Base-by-base conservation (phyloP, 2,329 filamentous ascomycete genomes). In the Botryosphaeria dothidea region DNA sequence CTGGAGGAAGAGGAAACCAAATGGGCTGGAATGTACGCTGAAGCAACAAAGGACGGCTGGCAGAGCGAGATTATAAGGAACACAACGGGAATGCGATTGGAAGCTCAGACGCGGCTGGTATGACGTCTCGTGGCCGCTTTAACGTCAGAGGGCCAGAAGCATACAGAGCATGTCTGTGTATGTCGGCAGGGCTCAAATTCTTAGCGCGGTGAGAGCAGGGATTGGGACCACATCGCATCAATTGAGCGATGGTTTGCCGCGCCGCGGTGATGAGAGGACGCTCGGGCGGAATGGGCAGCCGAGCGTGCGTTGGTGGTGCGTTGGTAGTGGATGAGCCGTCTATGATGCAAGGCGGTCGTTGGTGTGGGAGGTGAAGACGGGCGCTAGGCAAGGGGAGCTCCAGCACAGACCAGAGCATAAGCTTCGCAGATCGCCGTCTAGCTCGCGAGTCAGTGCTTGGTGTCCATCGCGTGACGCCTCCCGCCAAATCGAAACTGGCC, bases 71-170 rank as follows among this genome's bases (percentile, higher is more conserved):
- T 51, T 52, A 51, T 62, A 62, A 62, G 45, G 31, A 3, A 19
- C 6, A 34, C 23, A 45, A 29, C 23, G 23, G 2, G 15, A 36
- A 15, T 15, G 9, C 15, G 25, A 29, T 5, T n/a, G 25, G 48
- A 9, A 25, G 11, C 38, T 23, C 54, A 21, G 5, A 45, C 13
- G 15, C 21, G 25, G 54, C 15, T 9, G 6, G 13, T 19, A 43
- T 60, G 56, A 60, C 56, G 56, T 60, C 9, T 31, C 36, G 9
- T 46, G 38, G 41, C 54, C 54, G 54, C 54, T 58, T 58, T 58
- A 58, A 45, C 54, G 38, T 29, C 29, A 11, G 49, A 34, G 49
- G 27, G 8, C 23, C 17, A 36, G 29, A 36, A 6, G 25, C 9
- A 15, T 7, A 19, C 3, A 15, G 11, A 17, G 38, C 38, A 17